A percentile compares a stretch with the other conserved stretches of the same genome.
phyloP scores from a whole-genome alignment of 2,329 filamentous ascomycete species.

The Aschersonia sp. region DNA sequence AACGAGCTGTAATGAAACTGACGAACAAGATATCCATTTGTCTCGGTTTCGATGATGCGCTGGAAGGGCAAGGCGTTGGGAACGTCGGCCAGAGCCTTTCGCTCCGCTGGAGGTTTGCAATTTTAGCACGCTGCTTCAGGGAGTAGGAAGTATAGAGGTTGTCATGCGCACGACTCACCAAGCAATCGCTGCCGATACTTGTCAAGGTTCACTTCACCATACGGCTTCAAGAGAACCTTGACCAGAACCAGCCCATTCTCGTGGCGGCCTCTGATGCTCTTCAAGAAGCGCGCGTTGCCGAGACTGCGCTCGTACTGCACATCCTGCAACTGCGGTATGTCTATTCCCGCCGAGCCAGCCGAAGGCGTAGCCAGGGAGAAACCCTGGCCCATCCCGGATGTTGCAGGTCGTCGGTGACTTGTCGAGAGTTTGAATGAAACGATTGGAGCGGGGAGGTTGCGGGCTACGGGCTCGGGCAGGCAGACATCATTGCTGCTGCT shows the following conservation, averaged over 20 bases:
- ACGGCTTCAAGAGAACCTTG: constrained; percentile 91
- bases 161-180: constrained; percentile 32
- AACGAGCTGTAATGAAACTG: constrained; percentile 95
- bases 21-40: constrained; percentile 81
- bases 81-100: constrained; percentile 63
- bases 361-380: constrained; percentile 89
- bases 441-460: no score
- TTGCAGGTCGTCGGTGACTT: background rate
- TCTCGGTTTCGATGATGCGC: constrained; percentile 79
- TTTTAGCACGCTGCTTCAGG: background rate
- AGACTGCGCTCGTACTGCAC: constrained; percentile 85
- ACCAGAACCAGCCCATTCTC: constrained; percentile 85
- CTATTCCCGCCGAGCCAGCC: constrained; percentile 83
- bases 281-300: constrained; percentile 89
- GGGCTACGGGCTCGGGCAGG: background rate
- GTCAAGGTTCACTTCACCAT: constrained; percentile 65
- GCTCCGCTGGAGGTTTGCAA: constrained; percentile 45
- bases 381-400: constrained; percentile 70
- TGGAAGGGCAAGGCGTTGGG: constrained; percentile 88
- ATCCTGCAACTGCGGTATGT: constrained; percentile 82
- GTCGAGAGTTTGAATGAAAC: background rate
- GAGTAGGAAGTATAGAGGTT: background rate
- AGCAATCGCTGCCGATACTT: constrained; percentile 65
- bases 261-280: constrained; percentile 82
- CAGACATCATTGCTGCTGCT: constrained; percentile 2